Percentiles rank a stretch among this genome's conserved stretches.
These are phyloP conservation scores for Scutellaria baicalensis DNA, from an alignment of 257 asterid genomes.

Conservation along the genomic window DNA sequence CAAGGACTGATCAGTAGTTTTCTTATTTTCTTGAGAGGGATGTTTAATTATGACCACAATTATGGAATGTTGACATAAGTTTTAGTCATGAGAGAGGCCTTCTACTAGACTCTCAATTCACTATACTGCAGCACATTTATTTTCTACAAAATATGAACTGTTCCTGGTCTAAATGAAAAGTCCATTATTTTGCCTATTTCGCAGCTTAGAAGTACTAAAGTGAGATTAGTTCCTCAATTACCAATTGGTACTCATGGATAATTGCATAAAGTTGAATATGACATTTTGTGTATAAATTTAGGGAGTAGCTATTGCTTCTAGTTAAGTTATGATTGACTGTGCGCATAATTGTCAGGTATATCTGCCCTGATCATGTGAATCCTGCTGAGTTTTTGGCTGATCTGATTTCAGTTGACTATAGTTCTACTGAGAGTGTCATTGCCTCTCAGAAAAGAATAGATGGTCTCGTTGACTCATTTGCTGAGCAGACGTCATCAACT, in stretches of 20 bases:
- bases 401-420: conserved; percentile 91
- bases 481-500: conserved; percentile 54
- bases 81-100: neutral
- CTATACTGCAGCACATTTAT: neutral
- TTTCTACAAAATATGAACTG: neutral
- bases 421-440: conserved; percentile 66
- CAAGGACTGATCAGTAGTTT: neutral
- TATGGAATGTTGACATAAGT: neutral
- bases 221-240: neutral
- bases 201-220: neutral
- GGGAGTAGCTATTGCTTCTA: conserved; percentile 9
- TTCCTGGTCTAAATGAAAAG: neutral
- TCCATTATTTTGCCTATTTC: neutral
- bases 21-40: neutral
- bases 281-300: conserved; percentile 2
- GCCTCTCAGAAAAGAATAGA: conserved; percentile 79
- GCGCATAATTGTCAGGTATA: conserved; percentile 50
- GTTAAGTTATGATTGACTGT: conserved; percentile 9
- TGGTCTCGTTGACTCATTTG: conserved; percentile 73
- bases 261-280: conserved; percentile 1
- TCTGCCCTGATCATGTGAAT: conserved; percentile 85
- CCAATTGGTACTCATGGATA: neutral
- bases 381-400: conserved; percentile 99
- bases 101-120: conserved; percentile 2
- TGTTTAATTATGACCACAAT: neutral